phyloP scores from a whole-genome alignment of 2,329 filamentous ascomycete genomes.

The Calonectria henricotiae region DNA sequence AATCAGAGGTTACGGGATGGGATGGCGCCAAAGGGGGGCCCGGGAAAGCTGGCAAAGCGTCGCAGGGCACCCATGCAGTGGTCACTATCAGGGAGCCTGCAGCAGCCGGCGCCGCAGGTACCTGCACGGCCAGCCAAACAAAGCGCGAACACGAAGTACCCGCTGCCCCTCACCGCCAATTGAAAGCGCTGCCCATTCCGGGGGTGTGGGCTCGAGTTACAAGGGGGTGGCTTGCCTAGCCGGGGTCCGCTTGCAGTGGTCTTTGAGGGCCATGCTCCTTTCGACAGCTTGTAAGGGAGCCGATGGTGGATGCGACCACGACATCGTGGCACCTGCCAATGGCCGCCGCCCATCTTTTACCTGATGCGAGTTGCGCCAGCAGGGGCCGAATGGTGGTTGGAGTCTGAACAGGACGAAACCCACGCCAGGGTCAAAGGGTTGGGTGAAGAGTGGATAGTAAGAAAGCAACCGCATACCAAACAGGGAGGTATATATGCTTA shows the following conservation, averaged over 20 bases:
- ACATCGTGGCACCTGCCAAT: conserved; percentile 40
- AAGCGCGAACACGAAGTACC: conserved; percentile 41
- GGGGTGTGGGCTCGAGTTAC: conserved; percentile 44
- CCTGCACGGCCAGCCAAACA: conserved; percentile 31
- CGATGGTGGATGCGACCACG: conserved; percentile 4
- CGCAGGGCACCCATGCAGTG: conserved; percentile 32
- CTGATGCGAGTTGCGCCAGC: conserved; percentile 13
- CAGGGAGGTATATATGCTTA: conserved; percentile 13
- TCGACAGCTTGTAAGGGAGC: conserved; percentile 4
- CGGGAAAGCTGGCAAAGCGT: conserved; percentile 29
- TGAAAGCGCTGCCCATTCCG: conserved; percentile 46
- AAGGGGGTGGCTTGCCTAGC: conserved; percentile 45
- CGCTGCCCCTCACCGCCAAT: conserved; percentile 52
- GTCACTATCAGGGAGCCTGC: conserved; percentile 23
- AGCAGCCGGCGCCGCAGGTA: conserved; percentile 30
- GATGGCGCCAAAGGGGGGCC: conserved; percentile 34
- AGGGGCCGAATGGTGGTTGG: conserved; percentile 18
- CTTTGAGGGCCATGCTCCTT: conserved; percentile 13
- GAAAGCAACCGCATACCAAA: neutral
- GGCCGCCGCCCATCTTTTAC: conserved; percentile 24
- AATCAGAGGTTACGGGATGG: conserved; percentile 37
- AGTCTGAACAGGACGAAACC: conserved; percentile 22
- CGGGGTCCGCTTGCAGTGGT: conserved; percentile 15
- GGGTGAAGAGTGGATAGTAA: neutral
- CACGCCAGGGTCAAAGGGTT: conserved; percentile 3